Evolutionary conservation across 2,329 filamentous ascomycete genomes (phyloP), one percentile per base, ranked within the genome.

Genomic region (Nannizziopsis arthrosporioides): DNA sequence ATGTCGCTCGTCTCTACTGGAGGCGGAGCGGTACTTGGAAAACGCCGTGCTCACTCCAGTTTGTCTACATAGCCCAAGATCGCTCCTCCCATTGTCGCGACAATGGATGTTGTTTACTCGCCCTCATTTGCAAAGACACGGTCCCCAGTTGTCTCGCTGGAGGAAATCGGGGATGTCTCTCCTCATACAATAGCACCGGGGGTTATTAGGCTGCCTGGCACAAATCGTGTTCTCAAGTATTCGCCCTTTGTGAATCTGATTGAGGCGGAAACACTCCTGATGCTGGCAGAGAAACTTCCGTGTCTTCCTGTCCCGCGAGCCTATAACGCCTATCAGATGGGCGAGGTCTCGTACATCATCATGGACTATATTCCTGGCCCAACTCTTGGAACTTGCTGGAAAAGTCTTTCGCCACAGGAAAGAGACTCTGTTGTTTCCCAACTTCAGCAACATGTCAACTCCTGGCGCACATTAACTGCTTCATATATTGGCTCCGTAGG

Each of bases 201-300:
- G 47, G 50, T 19, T 54, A 49, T 54, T 51, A 50, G 19, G 49
- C 51, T 36, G 50, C 51, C 10, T 32, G 47, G n/a, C 34, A 49
- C 37, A 52, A 36, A 34, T 41, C 56, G 56, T 50, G 57, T 55
- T 15, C 54, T 52, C 19, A 56, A 55, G 30, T 32, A 36, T 6
- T 52, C 54, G 8, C 45, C 44, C 34, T 49, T 51, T 19, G 44
- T 51, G 30, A 54, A 56, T 38, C 11, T 48, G 32, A 56, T 52
- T 7, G 46, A 55, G 19, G 52, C 57, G 6, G 50, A 58, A 48
- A 55, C 57, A 19, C 49, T 59, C 7, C 52, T 39, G 42, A 49
- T 17, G 52, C 55, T 12, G 53, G 56, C 45, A 54, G 55, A 7
- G 48, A 52, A 11, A 19, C 10, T 39, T 30, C 48, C 44, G 11